A percentile compares a stretch with the other conserved stretches of the same genome.
phyloP scores from a whole-genome alignment of 2,329 filamentous ascomycete species.

The Apiospora phragmitis region DNA sequence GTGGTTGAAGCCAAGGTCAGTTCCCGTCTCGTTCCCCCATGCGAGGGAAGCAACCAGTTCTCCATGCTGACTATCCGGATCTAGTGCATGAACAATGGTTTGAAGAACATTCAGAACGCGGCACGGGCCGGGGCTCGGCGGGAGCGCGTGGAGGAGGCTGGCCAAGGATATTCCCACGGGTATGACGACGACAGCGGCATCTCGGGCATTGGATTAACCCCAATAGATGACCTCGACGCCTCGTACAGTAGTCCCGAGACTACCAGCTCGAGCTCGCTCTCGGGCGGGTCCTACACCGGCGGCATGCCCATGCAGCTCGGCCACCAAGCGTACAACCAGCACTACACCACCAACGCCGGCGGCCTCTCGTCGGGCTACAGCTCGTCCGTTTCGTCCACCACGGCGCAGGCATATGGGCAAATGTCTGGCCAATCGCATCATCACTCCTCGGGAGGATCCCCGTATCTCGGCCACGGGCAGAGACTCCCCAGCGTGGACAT shows the following conservation, averaged over 20 bases:
- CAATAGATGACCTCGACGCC: slow-evolving; percentile 59
- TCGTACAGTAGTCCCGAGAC: slow-evolving; percentile 58
- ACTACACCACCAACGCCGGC: slow-evolving; percentile 29
- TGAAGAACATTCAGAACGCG: slow-evolving; percentile 76
- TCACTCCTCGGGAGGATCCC: slow-evolving; percentile 42
- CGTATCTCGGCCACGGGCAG: slow-evolving; percentile 47
- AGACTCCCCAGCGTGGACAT: slow-evolving; percentile 59
- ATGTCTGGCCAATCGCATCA: slow-evolving; percentile 29
- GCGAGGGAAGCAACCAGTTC: background rate
- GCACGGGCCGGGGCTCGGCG: slow-evolving; percentile 66
- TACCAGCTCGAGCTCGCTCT: slow-evolving; percentile 42
- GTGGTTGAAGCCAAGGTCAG: slow-evolving; percentile 64
- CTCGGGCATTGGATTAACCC: slow-evolving; percentile 60
- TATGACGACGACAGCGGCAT: slow-evolving; percentile 73
- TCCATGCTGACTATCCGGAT: background rate
- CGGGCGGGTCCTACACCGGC: slow-evolving; percentile 34
- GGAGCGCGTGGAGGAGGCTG: slow-evolving; percentile 55
- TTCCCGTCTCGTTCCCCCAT: background rate
- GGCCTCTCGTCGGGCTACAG: slow-evolving; percentile 46
- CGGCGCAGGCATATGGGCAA: slow-evolving; percentile 34
- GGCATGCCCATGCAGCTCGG: slow-evolving; percentile 29
- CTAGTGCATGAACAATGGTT: slow-evolving; percentile 82
- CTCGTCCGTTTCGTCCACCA: slow-evolving; percentile 53
- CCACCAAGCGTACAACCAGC: slow-evolving; percentile 24
- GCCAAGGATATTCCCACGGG: slow-evolving; percentile 41